Evolutionary conservation across 2,329 filamentous ascomycete species (phyloP), one percentile per base, ranked within the genome.

Genomic region (Thermochaetoides dissita): DNA sequence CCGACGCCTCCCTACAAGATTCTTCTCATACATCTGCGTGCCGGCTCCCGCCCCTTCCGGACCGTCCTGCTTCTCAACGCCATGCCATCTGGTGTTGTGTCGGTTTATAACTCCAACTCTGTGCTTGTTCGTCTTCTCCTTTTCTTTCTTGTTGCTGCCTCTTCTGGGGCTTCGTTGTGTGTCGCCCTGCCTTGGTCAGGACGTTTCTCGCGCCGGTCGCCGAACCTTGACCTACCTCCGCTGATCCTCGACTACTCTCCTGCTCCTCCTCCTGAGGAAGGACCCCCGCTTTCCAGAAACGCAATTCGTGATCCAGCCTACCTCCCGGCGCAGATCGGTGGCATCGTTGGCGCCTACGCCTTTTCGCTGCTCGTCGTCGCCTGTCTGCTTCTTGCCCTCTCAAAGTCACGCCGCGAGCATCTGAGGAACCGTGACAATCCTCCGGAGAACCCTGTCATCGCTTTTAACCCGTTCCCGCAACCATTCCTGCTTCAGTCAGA

Each of bases 291-390:
- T 36, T 77, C 77, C 34, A 67, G 68, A 42, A 62, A 69, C 52
- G 74, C 79, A 33, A 59, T 76, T 38, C 67, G 76, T 53, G 69
- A 87, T 57, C 65, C 65, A 49, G 63, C 70, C 11, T 76, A 81
- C 43, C 74, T 95, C 17, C 85, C 87, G 11, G 79, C 77, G 45
- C 81, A 95, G 61, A 79, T 95, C 52, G 81, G 83, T 49, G 85
- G 80, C 51, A 83, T 96, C 46, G 72, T 89, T 45, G 86, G 80
- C 47, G 80, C 84, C 45, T 95, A 95, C 74, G 71, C 88, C 45
- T 60, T 85, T 46, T 84, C 78, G 32, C 71, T 93, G 56, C 69
- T 86, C 54, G 61, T 91, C 53, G 76, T 91, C 53, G 79, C 84
- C 53, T 66, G 76, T 31, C 64, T 75, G 37, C 65, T 87, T 7